Evolutionary conservation across 331 rosid genomes (phyloP).

Genomic region (Ulmus americana): DNA sequence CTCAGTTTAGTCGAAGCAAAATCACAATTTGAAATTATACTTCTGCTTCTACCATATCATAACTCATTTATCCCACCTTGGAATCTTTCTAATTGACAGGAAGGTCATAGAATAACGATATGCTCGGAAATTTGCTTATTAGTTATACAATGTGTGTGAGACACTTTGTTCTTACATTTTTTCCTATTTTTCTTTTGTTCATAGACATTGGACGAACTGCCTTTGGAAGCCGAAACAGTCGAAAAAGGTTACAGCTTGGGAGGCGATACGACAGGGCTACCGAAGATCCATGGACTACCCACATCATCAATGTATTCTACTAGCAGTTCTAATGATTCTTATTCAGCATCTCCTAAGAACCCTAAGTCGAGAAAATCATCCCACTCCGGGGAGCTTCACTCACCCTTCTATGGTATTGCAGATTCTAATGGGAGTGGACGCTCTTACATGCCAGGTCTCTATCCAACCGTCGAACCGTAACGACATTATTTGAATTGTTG

Average conservation of each 20-base stretch:
- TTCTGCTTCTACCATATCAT: too few species aligned
- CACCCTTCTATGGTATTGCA: constrained; percentile 41
- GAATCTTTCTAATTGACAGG: too few species aligned
- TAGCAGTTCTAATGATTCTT: constrained; percentile 41
- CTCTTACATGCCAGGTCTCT: constrained; percentile 35
- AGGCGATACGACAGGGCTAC: constrained; percentile 62
- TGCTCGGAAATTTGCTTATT: background rate
- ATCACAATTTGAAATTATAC: too few species aligned
- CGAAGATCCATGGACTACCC: constrained; percentile 58
- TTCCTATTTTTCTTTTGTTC: constrained; percentile 22
- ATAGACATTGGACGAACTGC: constrained; percentile 83
- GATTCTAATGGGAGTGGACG: constrained; percentile 59
- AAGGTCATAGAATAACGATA: background rate
- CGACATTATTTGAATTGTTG: background rate
- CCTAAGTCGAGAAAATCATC: constrained; percentile 51
- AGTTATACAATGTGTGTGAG: background rate
- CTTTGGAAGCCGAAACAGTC: constrained; percentile 80
- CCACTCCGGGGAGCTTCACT: constrained; percentile 57
- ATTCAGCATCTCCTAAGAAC: constrained; percentile 52
- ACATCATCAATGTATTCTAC: constrained; percentile 51
- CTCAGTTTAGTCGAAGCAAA: too few species aligned
- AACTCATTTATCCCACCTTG: too few species aligned
- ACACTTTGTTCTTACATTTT: background rate
- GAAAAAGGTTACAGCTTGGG: constrained; percentile 69
- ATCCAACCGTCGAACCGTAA: constrained; percentile 37